Percentiles rank a stretch among this genome's conserved stretches.
Evolutionary conservation across 1,284 basidiomycete species (phyloP).

Genomic region (Ceratobasidium papillatum): DNA sequence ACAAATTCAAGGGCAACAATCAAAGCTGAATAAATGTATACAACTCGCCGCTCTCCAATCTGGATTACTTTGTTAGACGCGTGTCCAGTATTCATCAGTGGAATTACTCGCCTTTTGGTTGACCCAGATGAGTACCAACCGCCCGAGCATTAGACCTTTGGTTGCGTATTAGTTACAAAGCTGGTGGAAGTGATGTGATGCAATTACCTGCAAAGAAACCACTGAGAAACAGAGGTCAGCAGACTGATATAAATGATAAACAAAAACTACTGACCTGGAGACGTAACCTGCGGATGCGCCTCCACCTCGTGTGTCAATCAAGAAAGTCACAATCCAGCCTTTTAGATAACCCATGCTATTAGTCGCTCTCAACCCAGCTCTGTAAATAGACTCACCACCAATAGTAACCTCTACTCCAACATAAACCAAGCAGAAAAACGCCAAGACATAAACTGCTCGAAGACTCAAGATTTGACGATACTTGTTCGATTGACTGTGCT

Average conservation of each 20-base stretch:
- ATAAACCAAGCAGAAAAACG: slow-evolving; percentile 59
- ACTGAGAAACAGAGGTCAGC: slow-evolving; percentile 43
- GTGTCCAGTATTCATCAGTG: neutral
- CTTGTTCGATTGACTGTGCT: slow-evolving; percentile 34
- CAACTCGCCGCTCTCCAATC: slow-evolving; percentile 58
- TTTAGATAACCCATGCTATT: neutral
- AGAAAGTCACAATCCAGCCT: slow-evolving; percentile 65
- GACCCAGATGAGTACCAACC: slow-evolving; percentile 60
- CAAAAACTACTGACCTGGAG: slow-evolving; percentile 47
- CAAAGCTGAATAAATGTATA: slow-evolving; percentile 47
- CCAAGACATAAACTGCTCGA: slow-evolving; percentile 54
- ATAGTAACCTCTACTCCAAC: slow-evolving; percentile 61
- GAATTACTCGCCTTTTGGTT: slow-evolving; percentile 56
- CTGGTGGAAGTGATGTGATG: too few relatives aligned
- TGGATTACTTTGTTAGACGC: slow-evolving; percentile 36
- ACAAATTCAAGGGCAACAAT: slow-evolving; percentile 44
- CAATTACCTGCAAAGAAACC: slow-evolving; percentile 61
- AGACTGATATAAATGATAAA: neutral
- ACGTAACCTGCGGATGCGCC: slow-evolving; percentile 62
- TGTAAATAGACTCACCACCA: slow-evolving; percentile 51
- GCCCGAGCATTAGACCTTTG: slow-evolving; percentile 57
- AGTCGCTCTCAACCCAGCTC: neutral
- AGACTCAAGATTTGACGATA: slow-evolving; percentile 42
- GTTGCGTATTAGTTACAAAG: neutral
- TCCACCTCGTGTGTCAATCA: slow-evolving; percentile 58